Evolutionary conservation across 805 yeast species (phyloP), one percentile per base, ranked within the genome.

Genomic region (Kodamaea neixiangensis): DNA sequence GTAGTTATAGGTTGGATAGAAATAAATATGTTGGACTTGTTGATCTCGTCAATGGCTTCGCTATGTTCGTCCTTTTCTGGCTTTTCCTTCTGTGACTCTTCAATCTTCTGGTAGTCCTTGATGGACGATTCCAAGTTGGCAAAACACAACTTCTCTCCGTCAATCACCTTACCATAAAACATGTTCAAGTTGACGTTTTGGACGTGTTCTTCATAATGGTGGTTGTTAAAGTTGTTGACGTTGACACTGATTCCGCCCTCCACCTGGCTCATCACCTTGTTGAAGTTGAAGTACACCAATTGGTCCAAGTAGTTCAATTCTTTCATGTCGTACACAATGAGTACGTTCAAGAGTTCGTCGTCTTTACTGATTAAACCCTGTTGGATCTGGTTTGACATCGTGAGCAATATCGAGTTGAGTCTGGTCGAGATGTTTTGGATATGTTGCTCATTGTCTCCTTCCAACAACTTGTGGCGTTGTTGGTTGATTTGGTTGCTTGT

Each of bases 101-200:
- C 45, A 65, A 72, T 50, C 64, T 58, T 64, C 22, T 50, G 44
- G 49, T 63, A 73, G 53, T 69, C 70, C 73, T 80, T 78, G 47
- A 85, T 78, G n/a, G 85, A 82, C 48, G 83, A 82, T 25, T 90
- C 97, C 59, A 93, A 77, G 63, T 90, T 92, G 3, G 97, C 98
- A 60, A 81, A 77, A 38, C 96, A 87, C 52, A 94, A 78, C 66
- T 94, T 93, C 61, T 88, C 96, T 11, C 94, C 97, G 65, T 90
- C 96, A 41, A 83, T 79, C 1, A 83, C 61, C 55, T 87, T 86
- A 7, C 97, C 97, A 17, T 78, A 72, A 63, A 91, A 89, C 58
- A 88, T 66, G 54, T 86, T 86, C 59, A 93, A 78, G 45, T 81
- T 80, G 25, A 79, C 75, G 51, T 51, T 57, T 10, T 57, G 55